phyloP scores from a whole-genome alignment of 106 monocot species.

The Apostasia shenzhenica region DNA sequence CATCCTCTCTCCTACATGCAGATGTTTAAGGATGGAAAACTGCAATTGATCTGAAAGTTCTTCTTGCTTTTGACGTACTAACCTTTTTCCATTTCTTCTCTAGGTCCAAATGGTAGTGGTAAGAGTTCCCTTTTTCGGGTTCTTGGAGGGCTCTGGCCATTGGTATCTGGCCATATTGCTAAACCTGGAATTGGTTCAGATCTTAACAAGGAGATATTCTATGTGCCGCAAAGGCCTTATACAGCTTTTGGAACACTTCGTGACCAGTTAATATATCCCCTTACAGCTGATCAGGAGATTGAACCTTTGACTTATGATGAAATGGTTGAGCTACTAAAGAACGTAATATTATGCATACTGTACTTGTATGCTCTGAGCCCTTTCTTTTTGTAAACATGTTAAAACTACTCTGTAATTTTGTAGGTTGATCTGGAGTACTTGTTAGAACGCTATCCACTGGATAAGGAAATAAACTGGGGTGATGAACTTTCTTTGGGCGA shows the following conservation, averaged over 20 bases:
- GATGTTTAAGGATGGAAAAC: no score
- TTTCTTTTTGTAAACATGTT: not conserved
- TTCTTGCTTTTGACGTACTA: no score
- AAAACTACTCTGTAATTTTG: constrained; percentile 4
- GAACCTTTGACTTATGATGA: constrained; percentile 68
- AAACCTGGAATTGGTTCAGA: constrained; percentile 97
- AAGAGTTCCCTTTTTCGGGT: constrained; percentile 98
- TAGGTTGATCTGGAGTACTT: constrained; percentile 98
- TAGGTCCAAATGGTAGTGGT: constrained; percentile 99
- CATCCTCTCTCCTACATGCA: no score
- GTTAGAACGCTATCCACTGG: constrained; percentile 86
- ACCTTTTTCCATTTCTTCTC: constrained; percentile 18
- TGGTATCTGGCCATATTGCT: constrained; percentile 80
- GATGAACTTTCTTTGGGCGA: constrained; percentile 99
- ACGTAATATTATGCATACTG: constrained; percentile 37
- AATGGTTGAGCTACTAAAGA: constrained; percentile 92
- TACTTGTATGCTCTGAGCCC: not conserved
- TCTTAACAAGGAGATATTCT: constrained; percentile 99
- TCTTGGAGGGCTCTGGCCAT: constrained; percentile 99
- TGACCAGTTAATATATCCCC: constrained; percentile 97
- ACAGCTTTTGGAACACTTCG: constrained; percentile 99
- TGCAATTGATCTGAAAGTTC: no score
- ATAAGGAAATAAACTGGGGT: constrained; percentile 97
- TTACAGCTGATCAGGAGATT: constrained; percentile 72
- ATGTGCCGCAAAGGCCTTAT: constrained; percentile 98